phyloP scores from a whole-genome alignment of 2,329 filamentous ascomycete species.

The Colletotrichum abscissum region DNA sequence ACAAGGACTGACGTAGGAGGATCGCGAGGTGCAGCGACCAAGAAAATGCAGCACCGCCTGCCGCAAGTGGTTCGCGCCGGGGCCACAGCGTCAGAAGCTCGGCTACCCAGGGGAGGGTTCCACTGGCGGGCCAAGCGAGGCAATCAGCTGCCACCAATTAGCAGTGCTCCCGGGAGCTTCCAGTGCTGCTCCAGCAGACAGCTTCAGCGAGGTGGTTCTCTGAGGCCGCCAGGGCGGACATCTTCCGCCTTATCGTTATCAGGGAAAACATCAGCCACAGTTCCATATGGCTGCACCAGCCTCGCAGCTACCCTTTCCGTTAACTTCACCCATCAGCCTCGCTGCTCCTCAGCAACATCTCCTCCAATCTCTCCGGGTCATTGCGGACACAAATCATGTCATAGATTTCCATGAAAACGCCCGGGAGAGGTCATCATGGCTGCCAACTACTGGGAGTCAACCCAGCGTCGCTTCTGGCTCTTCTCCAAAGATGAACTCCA shows the following conservation, averaged over 20 bases:
- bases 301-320: background rate
- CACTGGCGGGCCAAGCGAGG: conserved; percentile 33
- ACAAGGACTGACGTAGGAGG: conserved; percentile 35
- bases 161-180: conserved; percentile 24
- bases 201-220: conserved; percentile 10
- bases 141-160: conserved; percentile 36
- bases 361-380: background rate
- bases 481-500: conserved; percentile 78
- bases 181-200: conserved; percentile 24
- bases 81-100: conserved; percentile 36
- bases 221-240: conserved; percentile 13
- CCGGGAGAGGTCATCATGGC: conserved; percentile 70
- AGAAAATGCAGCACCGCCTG: conserved; percentile 35
- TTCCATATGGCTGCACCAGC: background rate
- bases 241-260: conserved; percentile 32
- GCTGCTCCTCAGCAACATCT: background rate
- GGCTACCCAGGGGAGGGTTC: conserved; percentile 25
- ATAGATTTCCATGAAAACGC: background rate
- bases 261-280: conserved; percentile 1
- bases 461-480: conserved; percentile 90
- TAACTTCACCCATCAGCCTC: conserved; percentile 6
- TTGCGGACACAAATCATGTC: conserved; percentile 16
- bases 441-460: conserved; percentile 96
- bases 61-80: conserved; percentile 34
- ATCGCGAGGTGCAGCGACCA: conserved; percentile 34